Percentiles rank a stretch among this genome's conserved stretches.
Evolutionary conservation across 1,139 yeast genomes (phyloP).

Genomic region (Pichia sp.): DNA sequence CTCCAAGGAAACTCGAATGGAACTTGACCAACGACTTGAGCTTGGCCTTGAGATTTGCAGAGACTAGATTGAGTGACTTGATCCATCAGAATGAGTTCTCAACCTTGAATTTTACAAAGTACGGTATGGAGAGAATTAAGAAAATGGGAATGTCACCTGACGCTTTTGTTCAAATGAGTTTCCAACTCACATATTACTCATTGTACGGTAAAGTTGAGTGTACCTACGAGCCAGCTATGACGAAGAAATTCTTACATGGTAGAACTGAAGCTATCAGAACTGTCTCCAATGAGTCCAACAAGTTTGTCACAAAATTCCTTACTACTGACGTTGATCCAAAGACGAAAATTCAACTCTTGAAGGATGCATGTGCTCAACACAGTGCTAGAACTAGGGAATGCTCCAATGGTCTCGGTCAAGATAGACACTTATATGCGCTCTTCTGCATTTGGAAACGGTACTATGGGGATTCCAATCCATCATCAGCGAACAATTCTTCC

Average conservation of each 20-base stretch:
- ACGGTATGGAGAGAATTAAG: conserved; percentile 74
- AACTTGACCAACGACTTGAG: conserved; percentile 70
- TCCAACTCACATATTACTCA: conserved; percentile 89
- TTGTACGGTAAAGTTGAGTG: conserved; percentile 89
- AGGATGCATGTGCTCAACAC: conserved; percentile 67
- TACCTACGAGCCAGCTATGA: conserved; percentile 96
- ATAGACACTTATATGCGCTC: conserved; percentile 81
- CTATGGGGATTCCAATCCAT: too few relatives aligned
- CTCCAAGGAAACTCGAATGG: conserved; percentile 86
- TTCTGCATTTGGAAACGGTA: conserved; percentile 85
- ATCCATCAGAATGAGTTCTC: conserved; percentile 87
- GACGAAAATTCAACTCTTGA: conserved; percentile 55
- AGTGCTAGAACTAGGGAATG: conserved; percentile 61
- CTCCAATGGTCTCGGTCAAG: conserved; percentile 78
- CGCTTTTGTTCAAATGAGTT: conserved; percentile 91
- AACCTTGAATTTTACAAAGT: conserved; percentile 66
- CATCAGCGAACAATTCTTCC: too few relatives aligned
- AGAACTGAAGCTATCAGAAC: conserved; percentile 89
- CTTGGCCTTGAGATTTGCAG: conserved; percentile 81
- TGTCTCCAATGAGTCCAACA: conserved; percentile 72
- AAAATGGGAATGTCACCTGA: conserved; percentile 88
- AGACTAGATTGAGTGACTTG: conserved; percentile 78
- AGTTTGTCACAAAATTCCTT: conserved; percentile 79
- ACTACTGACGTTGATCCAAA: conserved; percentile 54
- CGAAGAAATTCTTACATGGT: conserved; percentile 79